Conservation (phyloP, 306 rosid genomes). For the Rosa chinensis region DNA sequence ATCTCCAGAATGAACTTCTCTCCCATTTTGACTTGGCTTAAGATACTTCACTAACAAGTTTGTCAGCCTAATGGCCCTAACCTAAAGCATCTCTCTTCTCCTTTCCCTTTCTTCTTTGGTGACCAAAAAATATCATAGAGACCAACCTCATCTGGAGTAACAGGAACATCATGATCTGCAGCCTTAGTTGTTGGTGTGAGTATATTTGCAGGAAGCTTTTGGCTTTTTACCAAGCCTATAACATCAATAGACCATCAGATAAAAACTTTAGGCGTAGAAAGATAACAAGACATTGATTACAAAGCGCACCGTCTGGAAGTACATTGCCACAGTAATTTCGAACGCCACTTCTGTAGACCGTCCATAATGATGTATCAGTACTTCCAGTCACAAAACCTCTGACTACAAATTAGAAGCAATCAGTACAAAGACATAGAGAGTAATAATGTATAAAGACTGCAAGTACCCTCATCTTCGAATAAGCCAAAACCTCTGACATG, state of each 20-base stretch:
- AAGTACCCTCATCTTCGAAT: slow-evolving; percentile 2
- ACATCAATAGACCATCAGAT: slow-evolving; percentile 27
- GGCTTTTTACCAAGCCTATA: slow-evolving; percentile 80
- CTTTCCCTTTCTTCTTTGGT: too few species aligned
- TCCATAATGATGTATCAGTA: slow-evolving; percentile 95
- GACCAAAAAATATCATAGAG: not conserved
- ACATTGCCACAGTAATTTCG: slow-evolving; percentile 88
- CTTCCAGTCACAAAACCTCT: slow-evolving; percentile 99
- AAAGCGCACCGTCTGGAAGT: slow-evolving; percentile 70
- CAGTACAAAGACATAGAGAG: slow-evolving; percentile 16
- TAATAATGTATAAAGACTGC: slow-evolving; percentile 7
- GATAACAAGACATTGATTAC: not conserved
- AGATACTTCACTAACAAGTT: not conserved
- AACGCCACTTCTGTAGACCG: slow-evolving; percentile 74
- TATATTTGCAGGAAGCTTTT: slow-evolving; percentile 71
- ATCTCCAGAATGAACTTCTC: not conserved
- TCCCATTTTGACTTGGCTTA: not conserved
- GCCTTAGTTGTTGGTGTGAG: slow-evolving; percentile 98
- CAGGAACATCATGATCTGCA: slow-evolving; percentile 84
- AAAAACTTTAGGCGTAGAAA: not conserved
- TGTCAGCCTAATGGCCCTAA: not conserved
- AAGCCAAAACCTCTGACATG: not conserved
- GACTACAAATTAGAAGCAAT: slow-evolving; percentile 44
- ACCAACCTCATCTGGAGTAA: slow-evolving; percentile 82
- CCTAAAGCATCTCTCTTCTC: not conserved